Evolutionary conservation across 2,329 filamentous ascomycete genomes (phyloP).

Genomic region (Neofusicoccum kwambonambiense): DNA sequence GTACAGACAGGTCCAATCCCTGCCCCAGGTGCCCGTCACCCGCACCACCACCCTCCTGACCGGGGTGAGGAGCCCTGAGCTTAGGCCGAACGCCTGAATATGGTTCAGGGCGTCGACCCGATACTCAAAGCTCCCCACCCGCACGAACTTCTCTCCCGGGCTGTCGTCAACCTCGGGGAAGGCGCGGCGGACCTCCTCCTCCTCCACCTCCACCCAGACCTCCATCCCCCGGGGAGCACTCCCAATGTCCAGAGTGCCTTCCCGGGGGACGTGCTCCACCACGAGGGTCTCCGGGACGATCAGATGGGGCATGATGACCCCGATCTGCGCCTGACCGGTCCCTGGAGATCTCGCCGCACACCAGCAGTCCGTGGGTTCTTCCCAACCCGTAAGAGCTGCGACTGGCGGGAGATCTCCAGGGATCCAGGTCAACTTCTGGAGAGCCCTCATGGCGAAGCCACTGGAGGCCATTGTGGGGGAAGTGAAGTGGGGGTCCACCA

Average conservation of each 20-base stretch:
- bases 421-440: constrained; percentile 2
- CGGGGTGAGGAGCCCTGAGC: constrained; percentile 24
- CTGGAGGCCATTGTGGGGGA: constrained; percentile 54
- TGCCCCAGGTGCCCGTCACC: constrained; percentile 45
- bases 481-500: constrained; percentile 59
- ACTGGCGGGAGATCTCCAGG: constrained; percentile 36
- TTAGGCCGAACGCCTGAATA: constrained; percentile 42
- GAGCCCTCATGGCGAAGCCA: neutral
- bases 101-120: constrained; percentile 41
- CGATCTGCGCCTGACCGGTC: constrained; percentile 62
- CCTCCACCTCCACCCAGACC: constrained; percentile 42
- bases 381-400: constrained; percentile 67
- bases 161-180: constrained; percentile 39
- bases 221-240: constrained; percentile 46
- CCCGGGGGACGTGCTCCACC: constrained; percentile 47
- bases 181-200: constrained; percentile 32
- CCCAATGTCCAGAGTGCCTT: constrained; percentile 38
- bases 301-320: constrained; percentile 47
- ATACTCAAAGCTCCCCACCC: constrained; percentile 43
- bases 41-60: constrained; percentile 39
- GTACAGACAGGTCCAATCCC: constrained; percentile 47
- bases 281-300: constrained; percentile 42
- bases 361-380: constrained; percentile 84
- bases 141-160: constrained; percentile 33
- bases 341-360: constrained; percentile 55